A percentile compares a stretch with the other conserved stretches of the same genome.
Conservation (phyloP, 1,284 basidiomycete genomes). For the Ganoderma lingzhi region DNA sequence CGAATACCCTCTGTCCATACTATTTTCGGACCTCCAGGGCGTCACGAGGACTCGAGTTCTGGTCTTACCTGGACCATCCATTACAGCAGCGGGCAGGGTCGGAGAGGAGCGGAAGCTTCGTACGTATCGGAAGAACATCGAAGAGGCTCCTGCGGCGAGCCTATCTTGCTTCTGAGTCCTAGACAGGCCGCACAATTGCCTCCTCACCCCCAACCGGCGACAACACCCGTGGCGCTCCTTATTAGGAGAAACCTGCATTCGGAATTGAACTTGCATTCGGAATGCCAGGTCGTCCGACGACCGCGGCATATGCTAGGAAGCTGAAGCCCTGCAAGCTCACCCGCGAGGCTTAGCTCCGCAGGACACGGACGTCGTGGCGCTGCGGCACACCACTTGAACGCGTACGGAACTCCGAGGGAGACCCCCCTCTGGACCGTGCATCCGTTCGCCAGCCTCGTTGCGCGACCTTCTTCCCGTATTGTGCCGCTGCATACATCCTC, state of each 20-base stretch:
- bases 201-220: background rate
- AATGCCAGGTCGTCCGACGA: background rate
- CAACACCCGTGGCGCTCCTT: background rate
- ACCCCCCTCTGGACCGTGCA: background rate
- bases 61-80: background rate
- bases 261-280: background rate
- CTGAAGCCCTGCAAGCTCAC: background rate
- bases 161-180: background rate
- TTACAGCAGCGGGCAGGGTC: constrained; percentile 1
- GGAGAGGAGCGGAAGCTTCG: constrained; percentile 2
- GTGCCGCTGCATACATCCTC: background rate
- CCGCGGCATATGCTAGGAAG: background rate
- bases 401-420: constrained; percentile 4
- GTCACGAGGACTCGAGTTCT: constrained; percentile 1
- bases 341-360: constrained; percentile 2
- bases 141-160: background rate
- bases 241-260: background rate
- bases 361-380: background rate
- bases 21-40: background rate
- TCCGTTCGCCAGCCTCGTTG: background rate
- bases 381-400: background rate
- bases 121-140: background rate
- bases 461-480: background rate
- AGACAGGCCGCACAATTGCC: background rate
- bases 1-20: constrained; percentile 4